Conservation (phyloP, 2,329 filamentous ascomycete genomes). For the Hymenoscyphus occultus region DNA sequence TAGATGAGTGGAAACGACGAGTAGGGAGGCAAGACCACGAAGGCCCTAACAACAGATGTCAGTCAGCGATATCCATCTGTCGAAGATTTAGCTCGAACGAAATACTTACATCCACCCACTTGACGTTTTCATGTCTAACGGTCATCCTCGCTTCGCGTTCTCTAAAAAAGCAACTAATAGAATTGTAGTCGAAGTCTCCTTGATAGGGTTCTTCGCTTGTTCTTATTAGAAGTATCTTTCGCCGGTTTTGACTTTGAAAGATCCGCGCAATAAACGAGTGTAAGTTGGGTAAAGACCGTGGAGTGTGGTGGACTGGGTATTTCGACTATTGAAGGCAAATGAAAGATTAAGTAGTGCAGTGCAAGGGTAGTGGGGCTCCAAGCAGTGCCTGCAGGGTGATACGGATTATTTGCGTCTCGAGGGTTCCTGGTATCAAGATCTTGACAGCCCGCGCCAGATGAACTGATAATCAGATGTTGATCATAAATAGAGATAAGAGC, state of each 20-base stretch:
- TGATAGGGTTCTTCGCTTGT: neutral
- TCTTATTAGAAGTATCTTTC: neutral
- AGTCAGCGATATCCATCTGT: constrained; percentile 11
- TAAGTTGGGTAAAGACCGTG: neutral
- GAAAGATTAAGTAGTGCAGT: constrained; percentile 1
- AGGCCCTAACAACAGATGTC: constrained; percentile 44
- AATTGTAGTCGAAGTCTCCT: too few relatives aligned
- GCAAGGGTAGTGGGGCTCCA: neutral
- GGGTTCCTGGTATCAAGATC: constrained; percentile 1
- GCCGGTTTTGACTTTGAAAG: neutral
- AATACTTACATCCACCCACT: constrained; percentile 56
- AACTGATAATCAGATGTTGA: neutral
- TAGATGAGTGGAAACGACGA: constrained; percentile 55
- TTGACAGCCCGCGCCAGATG: neutral
- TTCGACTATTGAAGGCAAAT: neutral
- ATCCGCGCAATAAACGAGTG: neutral
- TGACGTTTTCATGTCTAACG: constrained; percentile 45
- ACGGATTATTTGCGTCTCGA: too few relatives aligned
- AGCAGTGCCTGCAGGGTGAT: neutral
- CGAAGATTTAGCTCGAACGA: constrained; percentile 5
- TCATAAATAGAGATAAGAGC: neutral
- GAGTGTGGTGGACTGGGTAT: neutral
- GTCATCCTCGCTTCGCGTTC: constrained; percentile 23
- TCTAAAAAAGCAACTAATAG: neutral
- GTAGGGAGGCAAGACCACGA: constrained; percentile 52